phyloP scores from a whole-genome alignment of 2,329 filamentous ascomycete species.

The Ceratocystis lukuohia region DNA sequence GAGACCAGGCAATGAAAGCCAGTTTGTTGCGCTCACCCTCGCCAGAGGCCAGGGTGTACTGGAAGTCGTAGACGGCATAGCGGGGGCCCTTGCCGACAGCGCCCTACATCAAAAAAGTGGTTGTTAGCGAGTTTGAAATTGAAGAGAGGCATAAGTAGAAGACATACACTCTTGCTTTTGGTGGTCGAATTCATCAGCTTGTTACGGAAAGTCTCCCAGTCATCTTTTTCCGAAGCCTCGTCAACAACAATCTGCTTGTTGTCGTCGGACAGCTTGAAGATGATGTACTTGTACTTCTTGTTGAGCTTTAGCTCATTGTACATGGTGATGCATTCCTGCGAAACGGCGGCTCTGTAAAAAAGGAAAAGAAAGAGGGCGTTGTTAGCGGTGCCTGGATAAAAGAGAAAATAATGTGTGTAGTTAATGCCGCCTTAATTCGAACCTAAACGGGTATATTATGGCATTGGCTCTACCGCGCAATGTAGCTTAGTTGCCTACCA shows the following conservation, averaged over 20 bases:
- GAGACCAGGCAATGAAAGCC: slow-evolving; percentile 66
- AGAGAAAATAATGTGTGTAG: not conserved
- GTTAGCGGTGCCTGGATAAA: slow-evolving; percentile 7
- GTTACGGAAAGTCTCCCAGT: slow-evolving; percentile 63
- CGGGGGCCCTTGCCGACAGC: slow-evolving; percentile 54
- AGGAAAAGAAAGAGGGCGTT: not conserved
- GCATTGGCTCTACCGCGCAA: too few relatives aligned
- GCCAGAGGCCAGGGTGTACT: slow-evolving; percentile 57
- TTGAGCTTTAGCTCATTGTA: slow-evolving; percentile 76
- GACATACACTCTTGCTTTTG: slow-evolving; percentile 52
- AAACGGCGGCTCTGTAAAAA: slow-evolving; percentile 50
- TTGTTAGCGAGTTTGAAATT: slow-evolving; percentile 6
- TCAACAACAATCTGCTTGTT: slow-evolving; percentile 73
- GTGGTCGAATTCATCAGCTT: slow-evolving; percentile 60
- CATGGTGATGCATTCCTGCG: slow-evolving; percentile 53
- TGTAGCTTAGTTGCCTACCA: too few relatives aligned
- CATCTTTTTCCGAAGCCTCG: slow-evolving; percentile 50
- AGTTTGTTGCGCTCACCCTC: slow-evolving; percentile 69
- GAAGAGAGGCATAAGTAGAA: not conserved
- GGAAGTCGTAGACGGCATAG: slow-evolving; percentile 76
- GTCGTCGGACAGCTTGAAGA: slow-evolving; percentile 78
- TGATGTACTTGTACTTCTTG: slow-evolving; percentile 74
- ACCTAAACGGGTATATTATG: too few relatives aligned
- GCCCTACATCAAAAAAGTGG: slow-evolving; percentile 31
- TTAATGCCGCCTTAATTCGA: too few relatives aligned